Evolutionary conservation across 2,329 filamentous ascomycete species (phyloP), one percentile per base, ranked within the genome.

Genomic region (Colletotrichum paranaense): DNA sequence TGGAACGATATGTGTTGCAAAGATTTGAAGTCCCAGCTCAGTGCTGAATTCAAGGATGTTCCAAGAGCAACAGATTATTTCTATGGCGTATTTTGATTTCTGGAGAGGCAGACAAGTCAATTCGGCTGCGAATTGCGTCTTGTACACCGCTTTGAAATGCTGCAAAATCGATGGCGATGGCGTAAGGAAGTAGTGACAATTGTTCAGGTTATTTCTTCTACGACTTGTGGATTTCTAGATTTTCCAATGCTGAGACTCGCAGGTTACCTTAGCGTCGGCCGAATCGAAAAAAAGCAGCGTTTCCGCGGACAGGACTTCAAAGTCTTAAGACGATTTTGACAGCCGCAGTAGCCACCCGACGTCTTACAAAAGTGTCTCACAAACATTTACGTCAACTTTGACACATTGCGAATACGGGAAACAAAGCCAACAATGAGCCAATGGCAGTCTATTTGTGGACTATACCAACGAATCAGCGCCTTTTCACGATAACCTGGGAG

Each of bases 401-500:
- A 19, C 12, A 42, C n/a, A 4, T 9, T 6, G n/a, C 42, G 12
- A 32, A 12, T 30, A 62, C 11, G 26, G 58, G 16, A 30, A 52
- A 49, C 5, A 42, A n/a, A 4, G 9, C 14, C 35, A 22, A 53
- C 24, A 63, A 35, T 4, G 42, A 28, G 28, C 60, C 60, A 52
- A 63, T 63, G 24, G 52, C 46, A 30, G 24, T 49, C 12, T 19
- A 16, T 22, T 16, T 14, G 46, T 16, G 11, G 60, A 63, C 60
- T 63, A 63, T 63, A 53, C 7, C 49, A 53, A 53, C 60, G 60
- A 63, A 63, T 63, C 60, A 63, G 60, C n/a, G 32, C 42, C 42
- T 30, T 42, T 22, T 63, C 7, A 28, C 60, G 12, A 30, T 26
- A 19, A 7, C 28, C 28, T 32, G 46, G 42, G 14, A 24, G 19